phyloP scores from a whole-genome alignment of 2,329 filamentous ascomycete species.

The Tolypocladium tropicale region DNA sequence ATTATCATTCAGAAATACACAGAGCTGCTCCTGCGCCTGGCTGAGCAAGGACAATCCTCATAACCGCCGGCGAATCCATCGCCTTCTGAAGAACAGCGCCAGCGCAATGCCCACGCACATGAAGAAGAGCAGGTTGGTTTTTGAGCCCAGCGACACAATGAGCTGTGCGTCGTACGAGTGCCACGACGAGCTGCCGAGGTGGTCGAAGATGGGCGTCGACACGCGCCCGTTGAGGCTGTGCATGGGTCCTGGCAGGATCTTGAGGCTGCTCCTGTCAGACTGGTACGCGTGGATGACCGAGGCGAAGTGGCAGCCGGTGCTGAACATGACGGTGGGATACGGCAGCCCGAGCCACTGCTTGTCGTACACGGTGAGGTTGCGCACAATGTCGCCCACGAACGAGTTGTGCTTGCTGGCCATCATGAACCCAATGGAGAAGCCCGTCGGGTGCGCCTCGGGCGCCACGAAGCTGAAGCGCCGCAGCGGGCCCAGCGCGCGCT shows the following conservation, averaged over 20 bases:
- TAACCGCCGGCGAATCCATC: slow-evolving; percentile 8
- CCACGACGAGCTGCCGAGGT: slow-evolving; percentile 31
- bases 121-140: slow-evolving; percentile 8
- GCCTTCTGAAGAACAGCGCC: slow-evolving; percentile 9
- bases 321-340: slow-evolving; percentile 32
- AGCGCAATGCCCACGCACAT: slow-evolving; percentile 9
- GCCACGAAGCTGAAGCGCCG: slow-evolving; percentile 30
- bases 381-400: slow-evolving; percentile 22
- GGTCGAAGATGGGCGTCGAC: slow-evolving; percentile 28
- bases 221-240: slow-evolving; percentile 28
- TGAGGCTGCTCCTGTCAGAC: slow-evolving; percentile 17
- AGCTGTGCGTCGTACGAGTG: slow-evolving; percentile 25
- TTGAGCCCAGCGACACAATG: slow-evolving; percentile 8
- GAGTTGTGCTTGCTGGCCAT: slow-evolving; percentile 22
- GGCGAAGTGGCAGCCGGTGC: slow-evolving; percentile 30
- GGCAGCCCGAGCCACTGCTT: slow-evolving; percentile 27
- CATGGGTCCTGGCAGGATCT: slow-evolving; percentile 25
- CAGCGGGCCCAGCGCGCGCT: slow-evolving; percentile 25
- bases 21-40: background rate
- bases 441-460: slow-evolving; percentile 26
- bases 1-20: background rate
- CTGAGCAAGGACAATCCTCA: slow-evolving; percentile 2
- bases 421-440: slow-evolving; percentile 31
- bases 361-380: slow-evolving; percentile 22
- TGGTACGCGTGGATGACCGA: slow-evolving; percentile 29